phyloP scores from a whole-genome alignment of 2,329 filamentous ascomycete species.

The Ceratocystis cacaofunesta region DNA sequence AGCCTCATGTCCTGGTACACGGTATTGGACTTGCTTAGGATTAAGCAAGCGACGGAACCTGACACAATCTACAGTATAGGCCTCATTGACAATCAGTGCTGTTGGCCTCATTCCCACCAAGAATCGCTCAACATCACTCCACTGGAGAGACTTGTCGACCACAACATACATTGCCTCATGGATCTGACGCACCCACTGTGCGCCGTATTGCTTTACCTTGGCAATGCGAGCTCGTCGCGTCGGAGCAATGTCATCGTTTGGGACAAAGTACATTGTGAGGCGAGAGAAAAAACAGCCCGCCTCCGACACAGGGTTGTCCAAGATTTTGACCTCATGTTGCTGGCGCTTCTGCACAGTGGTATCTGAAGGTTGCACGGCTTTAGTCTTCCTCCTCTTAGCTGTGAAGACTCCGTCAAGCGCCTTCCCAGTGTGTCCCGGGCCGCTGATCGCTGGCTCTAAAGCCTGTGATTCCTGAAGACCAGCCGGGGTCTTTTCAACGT shows the following conservation, averaged over 20 bases:
- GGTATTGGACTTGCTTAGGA: conserved; percentile 43
- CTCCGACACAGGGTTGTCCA: conserved; percentile 29
- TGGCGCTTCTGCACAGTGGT: conserved; percentile 18
- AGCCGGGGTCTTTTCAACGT: too few relatives aligned
- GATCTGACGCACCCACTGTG: conserved; percentile 49
- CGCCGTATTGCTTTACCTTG: conserved; percentile 62
- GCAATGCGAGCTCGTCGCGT: conserved; percentile 56
- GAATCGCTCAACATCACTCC: conserved; percentile 44
- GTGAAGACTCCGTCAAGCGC: background rate
- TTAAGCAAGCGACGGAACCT: conserved; percentile 43
- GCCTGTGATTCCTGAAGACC: too few relatives aligned
- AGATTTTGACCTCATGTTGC: conserved; percentile 24
- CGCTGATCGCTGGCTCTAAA: too few relatives aligned
- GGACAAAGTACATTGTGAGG: conserved; percentile 62
- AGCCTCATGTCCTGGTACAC: conserved; percentile 33
- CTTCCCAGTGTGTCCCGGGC: too few relatives aligned
- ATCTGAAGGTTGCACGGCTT: background rate
- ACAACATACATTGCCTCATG: conserved; percentile 59
- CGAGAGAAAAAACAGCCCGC: conserved; percentile 43
- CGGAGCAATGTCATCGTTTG: conserved; percentile 58
- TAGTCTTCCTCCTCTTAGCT: background rate
- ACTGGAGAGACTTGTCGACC: conserved; percentile 54
- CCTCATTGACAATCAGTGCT: conserved; percentile 47
- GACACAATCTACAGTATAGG: conserved; percentile 56
- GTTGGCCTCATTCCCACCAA: conserved; percentile 20